Evolutionary conservation across 495 filamentous ascomycete species (phyloP).

Genomic region (Aspergillus sclerotioniger): DNA sequence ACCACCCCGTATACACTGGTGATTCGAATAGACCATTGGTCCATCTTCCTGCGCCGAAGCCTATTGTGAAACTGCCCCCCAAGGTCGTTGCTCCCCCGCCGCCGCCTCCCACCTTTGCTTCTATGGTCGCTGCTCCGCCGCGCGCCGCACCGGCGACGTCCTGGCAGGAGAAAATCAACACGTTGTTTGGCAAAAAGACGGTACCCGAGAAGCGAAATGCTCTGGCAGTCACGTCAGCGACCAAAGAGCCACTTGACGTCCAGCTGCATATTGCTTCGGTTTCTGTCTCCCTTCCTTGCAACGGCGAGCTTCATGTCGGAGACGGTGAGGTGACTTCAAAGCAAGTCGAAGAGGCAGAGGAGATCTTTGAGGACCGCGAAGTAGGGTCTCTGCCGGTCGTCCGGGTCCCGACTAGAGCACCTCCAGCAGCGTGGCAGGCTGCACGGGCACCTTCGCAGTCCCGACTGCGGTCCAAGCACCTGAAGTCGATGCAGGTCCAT

Average conservation of each 20-base stretch:
- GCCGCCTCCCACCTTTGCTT: constrained; percentile 53
- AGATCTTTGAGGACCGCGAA: constrained; percentile 80
- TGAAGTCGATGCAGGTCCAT: constrained; percentile 41
- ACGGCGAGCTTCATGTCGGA: constrained; percentile 25
- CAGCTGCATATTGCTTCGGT: constrained; percentile 48
- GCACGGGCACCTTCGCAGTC: constrained; percentile 39
- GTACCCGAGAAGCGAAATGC: constrained; percentile 51
- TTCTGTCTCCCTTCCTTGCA: constrained; percentile 57
- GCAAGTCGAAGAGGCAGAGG: constrained; percentile 72
- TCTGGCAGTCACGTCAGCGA: constrained; percentile 55
- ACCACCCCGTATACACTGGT: constrained; percentile 70
- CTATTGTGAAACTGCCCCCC: constrained; percentile 71
- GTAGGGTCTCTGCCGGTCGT: constrained; percentile 73
- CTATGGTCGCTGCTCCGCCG: constrained; percentile 49
- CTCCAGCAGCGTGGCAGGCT: constrained; percentile 50
- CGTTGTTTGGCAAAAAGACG: constrained; percentile 62
- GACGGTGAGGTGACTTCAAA: constrained; percentile 51
- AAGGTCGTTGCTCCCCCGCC: constrained; percentile 42
- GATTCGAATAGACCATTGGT: constrained; percentile 64
- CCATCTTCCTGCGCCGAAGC: constrained; percentile 63
- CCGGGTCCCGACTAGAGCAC: constrained; percentile 59
- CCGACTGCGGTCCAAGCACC: constrained; percentile 31
- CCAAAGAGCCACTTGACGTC: constrained; percentile 60
- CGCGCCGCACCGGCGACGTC: constrained; percentile 33
- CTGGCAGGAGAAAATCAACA: constrained; percentile 78